Evolutionary conservation across 1,284 basidiomycete species (phyloP).

Genomic region (Puccinia hordei): DNA sequence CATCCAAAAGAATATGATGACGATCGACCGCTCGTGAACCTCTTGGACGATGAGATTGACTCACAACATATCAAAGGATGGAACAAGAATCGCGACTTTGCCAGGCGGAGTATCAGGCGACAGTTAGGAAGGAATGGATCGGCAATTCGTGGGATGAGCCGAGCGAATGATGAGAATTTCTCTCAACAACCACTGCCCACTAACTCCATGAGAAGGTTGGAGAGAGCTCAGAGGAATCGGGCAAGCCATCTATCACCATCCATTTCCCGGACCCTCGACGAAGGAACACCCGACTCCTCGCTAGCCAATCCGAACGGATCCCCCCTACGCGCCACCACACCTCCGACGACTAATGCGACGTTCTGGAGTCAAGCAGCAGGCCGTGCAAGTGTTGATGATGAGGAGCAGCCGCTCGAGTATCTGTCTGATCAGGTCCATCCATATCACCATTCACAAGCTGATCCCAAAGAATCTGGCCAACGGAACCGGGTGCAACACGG

Average conservation of each 20-base stretch:
- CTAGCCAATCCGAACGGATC: background rate
- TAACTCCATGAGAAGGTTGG: background rate
- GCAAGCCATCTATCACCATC: background rate
- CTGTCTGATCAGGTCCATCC: background rate
- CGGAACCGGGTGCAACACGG: background rate
- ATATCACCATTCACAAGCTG: background rate
- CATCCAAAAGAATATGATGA: slow-evolving; percentile 40
- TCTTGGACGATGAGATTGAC: background rate
- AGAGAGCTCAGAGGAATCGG: background rate
- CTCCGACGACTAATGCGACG: background rate
- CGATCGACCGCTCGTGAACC: slow-evolving; percentile 16
- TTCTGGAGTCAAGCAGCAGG: background rate
- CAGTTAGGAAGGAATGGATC: slow-evolving; percentile 30
- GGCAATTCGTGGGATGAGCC: background rate
- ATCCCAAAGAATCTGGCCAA: background rate
- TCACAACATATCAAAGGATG: slow-evolving; percentile 33
- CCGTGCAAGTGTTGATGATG: background rate
- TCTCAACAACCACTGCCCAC: background rate
- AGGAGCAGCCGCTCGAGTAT: slow-evolving; percentile 8
- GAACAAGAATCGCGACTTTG: slow-evolving; percentile 49
- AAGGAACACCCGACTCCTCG: background rate
- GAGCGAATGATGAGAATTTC: slow-evolving; percentile 13
- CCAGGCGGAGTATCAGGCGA: slow-evolving; percentile 32
- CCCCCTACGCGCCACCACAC: background rate
- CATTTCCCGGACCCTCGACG: background rate